Evolutionary conservation across 768 basidiomycete genomes (phyloP), one percentile per base, ranked within the genome.

Genomic region (Coprinopsis cinerea): DNA sequence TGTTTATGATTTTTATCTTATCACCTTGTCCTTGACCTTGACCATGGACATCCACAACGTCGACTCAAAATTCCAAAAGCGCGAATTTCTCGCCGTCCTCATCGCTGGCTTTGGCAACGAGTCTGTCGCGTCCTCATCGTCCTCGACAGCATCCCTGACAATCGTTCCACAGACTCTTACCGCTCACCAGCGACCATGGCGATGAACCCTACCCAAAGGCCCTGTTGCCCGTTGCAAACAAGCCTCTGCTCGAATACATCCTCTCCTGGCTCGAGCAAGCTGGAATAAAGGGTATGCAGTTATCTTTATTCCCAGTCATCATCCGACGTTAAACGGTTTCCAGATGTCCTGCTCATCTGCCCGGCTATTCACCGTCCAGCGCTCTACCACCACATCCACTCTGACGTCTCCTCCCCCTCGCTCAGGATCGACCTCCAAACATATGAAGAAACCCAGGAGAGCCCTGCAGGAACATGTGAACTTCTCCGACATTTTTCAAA

Each of bases 81-180:
- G 76, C 25, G 94, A 96, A 64, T 96, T 96, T 63, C 79, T 88
- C 45, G 94, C 89, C 0, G 82, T 97, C 17, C 72, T 96, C 23
- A 75, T 96, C 11, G 88, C 91, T 24, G 94, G 94, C 27, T 92
- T 92, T 69, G 94, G 94, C n/a, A 84, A 88, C 59, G 85, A 86
- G 93, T 89, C 67, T 48, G 26, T 22, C 22, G 13, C 11, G 17
- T 25, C 46, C 37, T 11, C 24, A 30, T 47, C 18, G 43, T 53
- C 27, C 45, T 51, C 41, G 46, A 48, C 47, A 57, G 11, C 36
- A 17, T 39, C 36, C 6, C 51, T 59, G 52, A 60, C 55, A 52
- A 40, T 52, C 44, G 36, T 17, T 42, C 49, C 42, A 35, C 59
- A 92, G 89, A 50, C 75, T 92, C 15, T 64, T 77, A 37, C 90